Evolutionary conservation across 2,329 filamentous ascomycete species (phyloP).

Genomic region (Fusarium sp.): DNA sequence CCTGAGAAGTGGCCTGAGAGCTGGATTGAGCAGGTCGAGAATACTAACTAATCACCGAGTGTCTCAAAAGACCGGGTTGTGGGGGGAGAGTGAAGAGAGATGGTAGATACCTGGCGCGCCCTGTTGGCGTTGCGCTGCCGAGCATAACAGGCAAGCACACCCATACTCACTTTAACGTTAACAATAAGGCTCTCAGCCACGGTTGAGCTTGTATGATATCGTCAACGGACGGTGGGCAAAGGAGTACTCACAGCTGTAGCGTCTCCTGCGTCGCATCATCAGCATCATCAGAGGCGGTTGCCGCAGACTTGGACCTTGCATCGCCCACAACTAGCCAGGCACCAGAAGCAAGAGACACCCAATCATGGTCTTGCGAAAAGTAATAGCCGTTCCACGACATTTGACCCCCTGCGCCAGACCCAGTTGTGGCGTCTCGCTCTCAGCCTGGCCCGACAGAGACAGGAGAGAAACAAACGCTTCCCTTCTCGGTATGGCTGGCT

Average conservation of each 20-base stretch:
- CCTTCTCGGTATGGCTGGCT: neutral
- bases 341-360: neutral
- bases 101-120: neutral
- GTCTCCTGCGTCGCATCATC: too few species aligned
- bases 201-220: too few species aligned
- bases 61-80: neutral
- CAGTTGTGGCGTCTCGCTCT: constrained; percentile 19
- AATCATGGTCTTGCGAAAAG: neutral
- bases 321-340: too few species aligned
- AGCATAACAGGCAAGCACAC: too few species aligned
- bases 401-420: constrained; percentile 4
- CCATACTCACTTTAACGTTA: neutral
- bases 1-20: neutral
- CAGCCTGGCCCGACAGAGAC: neutral
- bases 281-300: too few species aligned
- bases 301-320: too few species aligned
- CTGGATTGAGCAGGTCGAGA: neutral
- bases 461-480: constrained; percentile 1
- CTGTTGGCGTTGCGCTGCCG: neutral
- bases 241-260: too few species aligned
- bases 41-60: neutral
- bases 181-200: neutral
- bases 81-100: too few species aligned
- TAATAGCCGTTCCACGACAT: constrained; percentile 8
- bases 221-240: too few species aligned